Conservation (phyloP, 768 basidiomycete species). For the Mycena sanguinolenta region DNA sequence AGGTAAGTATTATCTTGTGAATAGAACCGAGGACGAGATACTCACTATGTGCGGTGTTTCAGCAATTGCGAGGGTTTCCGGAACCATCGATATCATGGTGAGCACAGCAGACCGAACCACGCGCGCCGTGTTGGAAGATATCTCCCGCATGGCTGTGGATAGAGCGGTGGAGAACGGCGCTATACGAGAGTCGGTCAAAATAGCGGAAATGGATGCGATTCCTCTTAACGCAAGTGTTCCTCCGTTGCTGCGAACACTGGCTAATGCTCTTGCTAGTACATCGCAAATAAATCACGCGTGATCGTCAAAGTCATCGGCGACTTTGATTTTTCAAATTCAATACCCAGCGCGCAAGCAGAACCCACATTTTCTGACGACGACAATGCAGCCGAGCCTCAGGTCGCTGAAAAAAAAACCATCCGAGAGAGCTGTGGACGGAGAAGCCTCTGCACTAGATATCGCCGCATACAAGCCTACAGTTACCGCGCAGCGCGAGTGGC, state of each 20-base stretch:
- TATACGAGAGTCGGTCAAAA: constrained; percentile 52
- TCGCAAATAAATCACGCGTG: constrained; percentile 58
- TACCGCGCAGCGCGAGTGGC: constrained; percentile 48
- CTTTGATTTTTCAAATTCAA: constrained; percentile 41
- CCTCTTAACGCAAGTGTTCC: constrained; percentile 53
- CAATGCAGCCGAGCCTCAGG: background rate
- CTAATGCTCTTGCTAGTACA: constrained; percentile 43
- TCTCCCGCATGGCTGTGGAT: constrained; percentile 52
- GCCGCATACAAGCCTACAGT: constrained; percentile 39
- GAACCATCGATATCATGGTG: constrained; percentile 54
- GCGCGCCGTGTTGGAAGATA: constrained; percentile 46
- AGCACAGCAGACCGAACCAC: constrained; percentile 45
- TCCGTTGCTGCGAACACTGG: background rate
- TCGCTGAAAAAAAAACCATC: constrained; percentile 18
- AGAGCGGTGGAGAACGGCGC: constrained; percentile 60
- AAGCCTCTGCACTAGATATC: constrained; percentile 38
- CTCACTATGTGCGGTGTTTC: constrained; percentile 25
- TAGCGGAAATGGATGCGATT: constrained; percentile 65
- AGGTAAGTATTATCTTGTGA: background rate
- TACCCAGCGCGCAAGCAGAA: constrained; percentile 8
- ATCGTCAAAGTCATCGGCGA: constrained; percentile 72
- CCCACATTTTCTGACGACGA: background rate
- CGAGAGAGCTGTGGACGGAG: constrained; percentile 23
- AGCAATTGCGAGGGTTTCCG: constrained; percentile 51
- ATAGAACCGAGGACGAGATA: background rate